A percentile compares a stretch with the other conserved stretches of the same genome.
These are phyloP conservation scores for Sphaceloma murrayae DNA, from an alignment of 2,329 filamentous ascomycete species.

Conservation along the genomic window DNA sequence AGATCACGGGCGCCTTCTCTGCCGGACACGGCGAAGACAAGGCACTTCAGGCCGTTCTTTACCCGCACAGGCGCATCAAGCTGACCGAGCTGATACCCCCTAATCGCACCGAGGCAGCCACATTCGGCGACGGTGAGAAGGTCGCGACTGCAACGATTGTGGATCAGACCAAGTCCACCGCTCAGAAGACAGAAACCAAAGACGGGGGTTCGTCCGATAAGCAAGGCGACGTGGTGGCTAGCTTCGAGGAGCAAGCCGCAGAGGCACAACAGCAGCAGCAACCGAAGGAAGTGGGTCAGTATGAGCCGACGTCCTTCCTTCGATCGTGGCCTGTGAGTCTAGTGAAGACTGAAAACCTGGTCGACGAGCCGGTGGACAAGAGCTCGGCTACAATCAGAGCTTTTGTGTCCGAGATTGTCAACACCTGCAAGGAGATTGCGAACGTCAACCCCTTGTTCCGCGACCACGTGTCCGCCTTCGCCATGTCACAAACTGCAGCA, in stretches of 20 bases:
- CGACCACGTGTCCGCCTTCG: conserved; percentile 95
- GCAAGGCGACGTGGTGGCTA: conserved; percentile 90
- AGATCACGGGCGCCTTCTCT: conserved; percentile 93
- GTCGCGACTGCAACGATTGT: conserved; percentile 24
- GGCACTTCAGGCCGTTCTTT: conserved; percentile 82
- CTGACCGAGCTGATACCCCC: conserved; percentile 76
- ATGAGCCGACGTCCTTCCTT: conserved; percentile 84
- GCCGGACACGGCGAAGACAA: conserved; percentile 65
- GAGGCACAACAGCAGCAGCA: conserved; percentile 34
- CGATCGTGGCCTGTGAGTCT: conserved; percentile 86
- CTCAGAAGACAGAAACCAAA: conserved; percentile 42
- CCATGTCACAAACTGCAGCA: conserved; percentile 85
- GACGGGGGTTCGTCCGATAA: conserved; percentile 45
- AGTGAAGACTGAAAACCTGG: conserved; percentile 88
- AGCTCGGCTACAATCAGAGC: conserved; percentile 83
- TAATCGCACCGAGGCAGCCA: conserved; percentile 36
- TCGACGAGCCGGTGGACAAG: conserved; percentile 80
- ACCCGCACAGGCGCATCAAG: conserved; percentile 89
- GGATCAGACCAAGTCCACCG: conserved; percentile 18
- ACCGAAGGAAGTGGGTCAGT: conserved; percentile 44
- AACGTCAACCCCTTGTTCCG: conserved; percentile 89
- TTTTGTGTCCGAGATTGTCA: conserved; percentile 94
- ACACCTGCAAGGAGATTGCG: conserved; percentile 96
- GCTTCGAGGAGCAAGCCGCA: conserved; percentile 76
- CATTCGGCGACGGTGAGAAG: conserved; percentile 42